phyloP scores from a whole-genome alignment of 2,329 filamentous ascomycete species.

The Escovopsis sp. region DNA sequence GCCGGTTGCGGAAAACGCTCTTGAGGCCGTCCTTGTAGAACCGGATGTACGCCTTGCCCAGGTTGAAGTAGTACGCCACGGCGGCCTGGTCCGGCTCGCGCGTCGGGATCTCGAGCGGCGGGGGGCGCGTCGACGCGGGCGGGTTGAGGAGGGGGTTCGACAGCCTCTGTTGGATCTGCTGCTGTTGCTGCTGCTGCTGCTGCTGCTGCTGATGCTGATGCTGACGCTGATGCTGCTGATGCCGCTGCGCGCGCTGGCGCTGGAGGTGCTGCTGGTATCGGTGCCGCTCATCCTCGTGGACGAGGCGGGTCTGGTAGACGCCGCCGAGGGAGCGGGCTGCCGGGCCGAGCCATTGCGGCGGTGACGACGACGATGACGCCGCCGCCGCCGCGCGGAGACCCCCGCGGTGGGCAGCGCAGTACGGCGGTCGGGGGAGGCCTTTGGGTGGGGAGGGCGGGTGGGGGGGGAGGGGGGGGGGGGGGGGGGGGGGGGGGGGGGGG shows the following conservation, averaged over 20 bases:
- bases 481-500: too few relatives aligned
- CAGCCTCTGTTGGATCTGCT: constrained; percentile 4
- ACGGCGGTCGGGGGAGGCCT: constrained; percentile 13
- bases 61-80: constrained; percentile 35
- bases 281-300: constrained; percentile 8
- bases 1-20: constrained; percentile 55
- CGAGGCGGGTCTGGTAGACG: constrained; percentile 9
- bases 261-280: too few relatives aligned
- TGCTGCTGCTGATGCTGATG: too few relatives aligned
- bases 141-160: constrained; percentile 44
- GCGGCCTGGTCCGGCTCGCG: constrained; percentile 24
- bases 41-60: constrained; percentile 59
- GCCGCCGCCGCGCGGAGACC: constrained; percentile 5
- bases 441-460: too few relatives aligned
- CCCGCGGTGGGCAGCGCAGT: constrained; percentile 11
- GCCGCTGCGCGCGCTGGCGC: too few relatives aligned
- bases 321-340: constrained; percentile 3
- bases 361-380: too few relatives aligned
- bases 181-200: constrained; percentile 9
- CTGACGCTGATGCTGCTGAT: too few relatives aligned
- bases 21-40: constrained; percentile 85
- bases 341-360: constrained; percentile 2
- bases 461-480: too few relatives aligned
- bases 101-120: constrained; percentile 48
- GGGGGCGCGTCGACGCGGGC: constrained; percentile 56